Base-by-base conservation (phyloP, 106 monocot species). In the Gastrodia elata region DNA sequence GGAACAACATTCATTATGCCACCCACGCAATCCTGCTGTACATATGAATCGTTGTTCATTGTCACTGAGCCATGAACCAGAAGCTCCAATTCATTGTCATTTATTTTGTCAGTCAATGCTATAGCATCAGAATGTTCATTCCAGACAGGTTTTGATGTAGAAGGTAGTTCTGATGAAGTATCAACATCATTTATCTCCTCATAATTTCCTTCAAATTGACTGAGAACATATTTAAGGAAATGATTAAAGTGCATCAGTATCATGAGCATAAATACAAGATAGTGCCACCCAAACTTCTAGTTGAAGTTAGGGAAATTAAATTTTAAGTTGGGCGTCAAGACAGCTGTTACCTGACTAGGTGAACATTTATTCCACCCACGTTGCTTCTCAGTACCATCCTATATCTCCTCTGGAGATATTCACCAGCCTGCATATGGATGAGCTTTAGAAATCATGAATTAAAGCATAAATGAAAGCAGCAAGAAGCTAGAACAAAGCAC, bases 331-430 rank as follows among this genome's bases (percentile, higher is more conserved):
- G 27, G 10, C 41, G 20, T 6, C 1, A 39, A 69, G 69, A 11
- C 40, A 39, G 14, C 18, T 69, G 40, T 77, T 88, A 96, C 95
- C 95, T 96, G 16, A 96, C 87, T 61, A 96, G 87, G 77, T 96
- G 92, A 68, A 92, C 86, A 88, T 96, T 92, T 70, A 92, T 96
- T 22, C 87, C 83, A 35, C 95, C 95, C 95, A 90, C 88, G 56
- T 83, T 92, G 75, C 95, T 96, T 81, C 95, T 77, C 33, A 96
- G 56, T 26, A 92, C 85, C 71, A 96, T 84, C 77, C 92, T 89
- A 68, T 92, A 96, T 80, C 95, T 89, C 78, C 92, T 90, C 68
- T 90, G 95, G 24, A 82, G 61, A 81, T 83, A 84, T 52, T 96
- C 92, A 56, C 83, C 89, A 80, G 83, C 86, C 95, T 90, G 65